Conservation (phyloP, 345 rosid genomes). For the Eucalyptus virginea region DNA sequence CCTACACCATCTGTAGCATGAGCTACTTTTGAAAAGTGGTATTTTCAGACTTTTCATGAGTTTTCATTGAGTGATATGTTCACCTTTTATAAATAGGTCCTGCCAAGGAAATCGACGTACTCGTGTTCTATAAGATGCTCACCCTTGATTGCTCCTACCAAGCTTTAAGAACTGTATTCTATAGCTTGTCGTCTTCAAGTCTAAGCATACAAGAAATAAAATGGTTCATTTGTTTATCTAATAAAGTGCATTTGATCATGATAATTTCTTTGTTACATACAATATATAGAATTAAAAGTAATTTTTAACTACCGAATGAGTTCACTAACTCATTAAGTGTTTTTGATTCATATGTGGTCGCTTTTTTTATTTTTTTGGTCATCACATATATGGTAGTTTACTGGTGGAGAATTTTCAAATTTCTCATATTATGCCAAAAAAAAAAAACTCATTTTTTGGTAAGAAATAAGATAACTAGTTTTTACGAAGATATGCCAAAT, state of each 20-base stretch:
- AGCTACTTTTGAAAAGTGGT: neutral
- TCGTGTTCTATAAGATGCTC: neutral
- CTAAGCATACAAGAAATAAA: neutral
- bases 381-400: neutral
- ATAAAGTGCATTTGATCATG: neutral
- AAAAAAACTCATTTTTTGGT: neutral
- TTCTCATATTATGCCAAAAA: neutral
- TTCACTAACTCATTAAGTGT: neutral
- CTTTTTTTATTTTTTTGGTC: neutral
- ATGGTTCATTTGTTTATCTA: neutral
- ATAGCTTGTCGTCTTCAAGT: neutral
- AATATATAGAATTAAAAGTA: neutral
- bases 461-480: neutral
- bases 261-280: neutral
- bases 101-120: neutral
- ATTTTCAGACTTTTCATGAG: neutral
- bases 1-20: neutral
- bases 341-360: neutral
- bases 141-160: neutral
- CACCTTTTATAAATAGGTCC: neutral
- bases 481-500: neutral
- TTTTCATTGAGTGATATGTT: neutral
- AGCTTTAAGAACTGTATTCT: neutral
- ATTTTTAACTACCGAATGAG: neutral
- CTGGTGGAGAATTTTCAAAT: neutral